phyloP scores from a whole-genome alignment of 2,329 filamentous ascomycete genomes.

The Tolypocladium amazonense region DNA sequence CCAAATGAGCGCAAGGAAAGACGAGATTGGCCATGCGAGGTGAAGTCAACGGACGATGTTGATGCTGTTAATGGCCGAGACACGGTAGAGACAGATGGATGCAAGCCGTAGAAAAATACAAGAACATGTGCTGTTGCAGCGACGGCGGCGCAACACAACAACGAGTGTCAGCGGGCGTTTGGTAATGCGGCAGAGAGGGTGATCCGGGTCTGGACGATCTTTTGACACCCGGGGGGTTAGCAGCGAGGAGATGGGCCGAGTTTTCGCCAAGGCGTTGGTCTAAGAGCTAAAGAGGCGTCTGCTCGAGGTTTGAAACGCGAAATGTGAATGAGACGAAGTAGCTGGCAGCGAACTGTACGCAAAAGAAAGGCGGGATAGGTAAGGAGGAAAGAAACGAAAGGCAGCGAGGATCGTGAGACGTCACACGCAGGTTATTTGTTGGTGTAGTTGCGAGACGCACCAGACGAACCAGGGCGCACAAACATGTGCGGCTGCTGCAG shows the following conservation, averaged over 20 bases:
- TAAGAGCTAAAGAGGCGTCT: background rate
- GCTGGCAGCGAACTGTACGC: background rate
- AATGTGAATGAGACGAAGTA: background rate
- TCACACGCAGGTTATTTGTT: background rate
- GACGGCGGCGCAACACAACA: background rate
- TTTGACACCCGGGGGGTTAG: background rate
- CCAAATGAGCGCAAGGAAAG: background rate
- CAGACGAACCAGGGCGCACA: background rate
- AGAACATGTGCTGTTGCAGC: background rate
- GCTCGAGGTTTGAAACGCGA: background rate
- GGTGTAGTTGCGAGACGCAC: background rate
- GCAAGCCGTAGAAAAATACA: background rate
- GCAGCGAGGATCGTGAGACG: background rate
- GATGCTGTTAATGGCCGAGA: background rate
- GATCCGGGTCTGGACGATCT: background rate
- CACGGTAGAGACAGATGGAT: background rate
- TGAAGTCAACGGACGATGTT: background rate
- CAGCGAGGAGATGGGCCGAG: background rate
- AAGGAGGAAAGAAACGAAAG: background rate
- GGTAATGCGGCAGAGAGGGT: background rate
- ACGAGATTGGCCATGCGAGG: background rate
- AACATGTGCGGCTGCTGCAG: background rate
- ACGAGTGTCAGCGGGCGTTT: background rate
- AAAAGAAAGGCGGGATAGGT: background rate
- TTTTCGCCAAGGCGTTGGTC: background rate